A percentile compares a stretch with the other conserved stretches of the same genome.
Conservation (phyloP, 257 asterid genomes). For the Orobanche coerulescens region DNA sequence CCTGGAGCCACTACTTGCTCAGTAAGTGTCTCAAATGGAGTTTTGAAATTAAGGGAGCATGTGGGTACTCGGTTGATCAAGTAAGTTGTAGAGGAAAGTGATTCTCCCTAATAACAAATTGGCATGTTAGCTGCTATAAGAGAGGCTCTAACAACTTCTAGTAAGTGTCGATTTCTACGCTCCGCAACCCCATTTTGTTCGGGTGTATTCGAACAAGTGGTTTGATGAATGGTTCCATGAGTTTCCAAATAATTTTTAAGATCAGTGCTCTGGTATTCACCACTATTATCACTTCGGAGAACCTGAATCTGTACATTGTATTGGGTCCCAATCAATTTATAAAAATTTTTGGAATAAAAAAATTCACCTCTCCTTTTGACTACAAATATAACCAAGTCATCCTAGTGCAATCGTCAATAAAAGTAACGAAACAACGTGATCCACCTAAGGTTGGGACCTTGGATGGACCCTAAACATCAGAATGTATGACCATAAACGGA, state of each 20-base stretch:
- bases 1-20: neutral
- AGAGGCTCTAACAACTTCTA: neutral
- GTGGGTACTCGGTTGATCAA: too few relatives aligned
- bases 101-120: too few relatives aligned
- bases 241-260: neutral
- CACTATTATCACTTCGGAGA: neutral
- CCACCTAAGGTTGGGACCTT: neutral
- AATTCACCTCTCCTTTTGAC: neutral
- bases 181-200: slow-evolving; percentile 12
- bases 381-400: neutral
- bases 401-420: neutral
- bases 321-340: neutral
- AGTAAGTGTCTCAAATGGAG: too few relatives aligned
- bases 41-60: too few relatives aligned
- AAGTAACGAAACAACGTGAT: neutral
- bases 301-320: neutral
- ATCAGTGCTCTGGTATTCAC: neutral
- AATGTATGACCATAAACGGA: slow-evolving; percentile 11
- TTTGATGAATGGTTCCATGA: neutral
- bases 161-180: neutral
- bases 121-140: neutral
- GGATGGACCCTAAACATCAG: neutral
- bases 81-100: too few relatives aligned
- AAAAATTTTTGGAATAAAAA: slow-evolving; percentile 2
- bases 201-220: neutral